A percentile compares a stretch with the other conserved stretches of the same genome.
Conservation (phyloP, 2,329 filamentous ascomycete genomes). For the Akanthomyces uredinophilus region DNA sequence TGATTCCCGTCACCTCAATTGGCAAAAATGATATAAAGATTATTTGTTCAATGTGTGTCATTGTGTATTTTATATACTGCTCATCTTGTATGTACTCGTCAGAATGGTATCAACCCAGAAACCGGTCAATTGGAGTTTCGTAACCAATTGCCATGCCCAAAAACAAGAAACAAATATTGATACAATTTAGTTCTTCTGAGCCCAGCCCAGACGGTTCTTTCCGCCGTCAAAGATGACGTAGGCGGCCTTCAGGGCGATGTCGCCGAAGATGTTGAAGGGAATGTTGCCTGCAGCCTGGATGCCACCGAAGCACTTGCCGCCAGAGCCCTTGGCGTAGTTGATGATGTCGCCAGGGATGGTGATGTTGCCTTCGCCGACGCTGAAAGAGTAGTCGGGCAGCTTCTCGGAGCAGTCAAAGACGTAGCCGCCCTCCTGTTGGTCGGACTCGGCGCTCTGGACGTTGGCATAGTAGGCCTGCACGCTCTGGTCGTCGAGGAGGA, state of each 20-base stretch:
- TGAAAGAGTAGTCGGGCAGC: conserved; percentile 46
- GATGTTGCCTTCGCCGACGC: conserved; percentile 53
- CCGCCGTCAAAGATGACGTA: conserved; percentile 54
- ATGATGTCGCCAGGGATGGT: conserved; percentile 51
- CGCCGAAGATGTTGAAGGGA: conserved; percentile 55
- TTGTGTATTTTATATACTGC: not conserved
- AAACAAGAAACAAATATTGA: not conserved
- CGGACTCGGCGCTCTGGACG: conserved; percentile 38
- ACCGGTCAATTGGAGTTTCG: not conserved
- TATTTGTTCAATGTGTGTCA: not conserved
- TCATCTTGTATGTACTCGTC: not conserved
- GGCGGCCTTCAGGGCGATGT: conserved; percentile 57
- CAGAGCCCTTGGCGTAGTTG: conserved; percentile 46
- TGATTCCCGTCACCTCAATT: too few relatives aligned
- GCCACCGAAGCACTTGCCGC: conserved; percentile 60
- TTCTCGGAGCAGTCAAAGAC: conserved; percentile 39
- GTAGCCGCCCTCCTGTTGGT: conserved; percentile 32
- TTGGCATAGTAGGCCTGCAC: conserved; percentile 50
- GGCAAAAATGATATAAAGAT: too few relatives aligned
- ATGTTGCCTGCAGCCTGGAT: conserved; percentile 50
- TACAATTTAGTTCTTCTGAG: conserved; percentile 13
- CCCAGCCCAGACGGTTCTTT: conserved; percentile 42
- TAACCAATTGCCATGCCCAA: not conserved
- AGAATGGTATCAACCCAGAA: not conserved
- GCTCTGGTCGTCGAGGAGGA: conserved; percentile 53